Evolutionary conservation across 2,329 filamentous ascomycete species (phyloP).

Genomic region (Pseudocercospora musae): DNA sequence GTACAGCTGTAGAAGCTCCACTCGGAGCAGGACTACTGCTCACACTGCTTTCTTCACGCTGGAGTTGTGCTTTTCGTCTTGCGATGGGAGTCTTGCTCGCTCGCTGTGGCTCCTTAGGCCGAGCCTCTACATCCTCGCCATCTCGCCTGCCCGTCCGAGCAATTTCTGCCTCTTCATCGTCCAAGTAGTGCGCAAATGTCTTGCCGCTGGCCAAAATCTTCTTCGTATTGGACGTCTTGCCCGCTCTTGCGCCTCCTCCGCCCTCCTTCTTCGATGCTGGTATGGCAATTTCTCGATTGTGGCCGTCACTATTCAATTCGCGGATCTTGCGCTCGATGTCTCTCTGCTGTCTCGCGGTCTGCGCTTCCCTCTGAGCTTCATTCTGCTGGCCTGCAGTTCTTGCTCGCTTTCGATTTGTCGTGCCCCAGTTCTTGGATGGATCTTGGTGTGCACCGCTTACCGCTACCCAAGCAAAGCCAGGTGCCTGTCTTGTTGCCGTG

Average conservation of each 20-base stretch:
- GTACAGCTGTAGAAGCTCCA: conserved; percentile 4
- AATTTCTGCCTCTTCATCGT: conserved; percentile 68
- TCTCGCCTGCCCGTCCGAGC: conserved; percentile 35
- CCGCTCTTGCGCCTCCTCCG: conserved; percentile 41
- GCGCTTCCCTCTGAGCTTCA: conserved; percentile 52
- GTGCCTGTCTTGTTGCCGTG: conserved; percentile 63
- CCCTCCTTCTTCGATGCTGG: conserved; percentile 57
- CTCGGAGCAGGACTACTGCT: conserved; percentile 29
- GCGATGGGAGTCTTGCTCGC: conserved; percentile 37
- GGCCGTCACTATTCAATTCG: conserved; percentile 73
- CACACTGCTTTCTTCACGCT: conserved; percentile 27
- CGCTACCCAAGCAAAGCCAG: conserved; percentile 90
- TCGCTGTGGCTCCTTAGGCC: conserved; percentile 23
- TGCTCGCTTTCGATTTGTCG: conserved; percentile 63
- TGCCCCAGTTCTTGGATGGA: conserved; percentile 47
- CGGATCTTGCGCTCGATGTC: conserved; percentile 79
- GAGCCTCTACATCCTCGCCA: conserved; percentile 25
- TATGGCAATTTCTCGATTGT: conserved; percentile 54
- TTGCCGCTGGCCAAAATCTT: conserved; percentile 78
- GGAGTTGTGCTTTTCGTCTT: conserved; percentile 26
- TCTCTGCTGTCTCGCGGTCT: conserved; percentile 76
- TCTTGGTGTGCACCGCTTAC: conserved; percentile 62
- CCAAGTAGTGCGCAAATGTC: conserved; percentile 78
- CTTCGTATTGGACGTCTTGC: conserved; percentile 67
- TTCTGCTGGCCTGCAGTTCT: conserved; percentile 49